Percentiles rank a stretch among this genome's conserved stretches.
These are phyloP conservation scores for Rhynchosporium agropyri DNA, from an alignment of 2,329 filamentous ascomycete species.

Conservation along the genomic window DNA sequence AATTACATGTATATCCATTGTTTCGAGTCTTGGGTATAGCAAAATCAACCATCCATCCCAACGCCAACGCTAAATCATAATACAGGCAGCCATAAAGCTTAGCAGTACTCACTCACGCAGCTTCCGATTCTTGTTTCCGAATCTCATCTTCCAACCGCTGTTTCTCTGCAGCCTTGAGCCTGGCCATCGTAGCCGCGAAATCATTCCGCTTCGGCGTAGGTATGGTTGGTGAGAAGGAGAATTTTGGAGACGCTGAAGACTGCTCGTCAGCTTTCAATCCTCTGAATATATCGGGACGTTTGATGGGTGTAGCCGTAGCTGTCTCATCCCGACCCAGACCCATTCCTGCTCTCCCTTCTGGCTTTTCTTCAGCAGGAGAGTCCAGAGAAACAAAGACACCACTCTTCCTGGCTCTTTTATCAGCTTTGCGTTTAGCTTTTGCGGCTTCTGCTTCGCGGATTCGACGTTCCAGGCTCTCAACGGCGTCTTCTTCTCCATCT, in stretches of 20 bases:
- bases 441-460: slow-evolving; percentile 48
- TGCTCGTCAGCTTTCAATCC: slow-evolving; percentile 47
- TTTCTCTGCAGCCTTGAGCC: slow-evolving; percentile 58
- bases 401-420: slow-evolving; percentile 45
- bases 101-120: slow-evolving; percentile 38
- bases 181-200: slow-evolving; percentile 53
- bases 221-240: slow-evolving; percentile 39
- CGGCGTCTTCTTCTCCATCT: slow-evolving; percentile 44
- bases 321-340: slow-evolving; percentile 27
- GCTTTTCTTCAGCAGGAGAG: slow-evolving; percentile 25
- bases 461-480: slow-evolving; percentile 49
- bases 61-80: slow-evolving; percentile 38
- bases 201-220: slow-evolving; percentile 38
- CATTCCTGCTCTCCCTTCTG: slow-evolving; percentile 1
- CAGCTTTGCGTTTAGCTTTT: slow-evolving; percentile 43
- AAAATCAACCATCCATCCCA: slow-evolving; percentile 29
- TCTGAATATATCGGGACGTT: slow-evolving; percentile 43
- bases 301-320: slow-evolving; percentile 37
- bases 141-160: slow-evolving; percentile 56
- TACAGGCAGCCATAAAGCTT: slow-evolving; percentile 24
- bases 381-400: slow-evolving; percentile 38
- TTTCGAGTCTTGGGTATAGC: slow-evolving; percentile 27
- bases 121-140: slow-evolving; percentile 49
- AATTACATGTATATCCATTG: slow-evolving; percentile 19
- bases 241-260: slow-evolving; percentile 43